Conservation (phyloP, 2,329 filamentous ascomycete genomes). For the Elsinoe necatrix region DNA sequence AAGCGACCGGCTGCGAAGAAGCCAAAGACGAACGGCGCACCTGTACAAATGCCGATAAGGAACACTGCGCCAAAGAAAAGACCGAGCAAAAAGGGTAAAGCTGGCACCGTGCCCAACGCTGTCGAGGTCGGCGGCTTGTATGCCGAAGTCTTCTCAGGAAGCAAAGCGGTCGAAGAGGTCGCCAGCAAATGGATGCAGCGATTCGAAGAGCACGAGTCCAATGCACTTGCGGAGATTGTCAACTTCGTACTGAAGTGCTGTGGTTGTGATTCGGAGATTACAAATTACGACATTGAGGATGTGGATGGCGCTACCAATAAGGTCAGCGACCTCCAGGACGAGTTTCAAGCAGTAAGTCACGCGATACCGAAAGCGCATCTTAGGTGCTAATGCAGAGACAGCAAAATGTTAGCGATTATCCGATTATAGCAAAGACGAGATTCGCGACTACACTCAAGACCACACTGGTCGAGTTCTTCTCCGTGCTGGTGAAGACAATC, state of each 20-base stretch:
- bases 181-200: constrained; percentile 49
- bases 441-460: constrained; percentile 69
- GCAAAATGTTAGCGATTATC: constrained; percentile 81
- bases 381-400: constrained; percentile 25
- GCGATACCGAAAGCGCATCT: constrained; percentile 14
- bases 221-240: constrained; percentile 50
- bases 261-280: constrained; percentile 72
- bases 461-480: constrained; percentile 69
- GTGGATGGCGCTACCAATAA: constrained; percentile 75
- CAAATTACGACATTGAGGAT: constrained; percentile 76
- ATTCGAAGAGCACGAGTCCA: constrained; percentile 48
- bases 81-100: constrained; percentile 43
- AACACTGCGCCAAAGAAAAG: constrained; percentile 39
- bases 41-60: constrained; percentile 46
- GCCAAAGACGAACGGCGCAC: constrained; percentile 47
- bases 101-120: constrained; percentile 44
- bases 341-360: constrained; percentile 64
- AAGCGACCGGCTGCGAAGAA: constrained; percentile 43
- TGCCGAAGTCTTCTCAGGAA: constrained; percentile 52
- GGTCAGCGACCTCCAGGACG: constrained; percentile 75
- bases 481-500: constrained; percentile 64
- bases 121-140: constrained; percentile 50
- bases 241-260: constrained; percentile 59
- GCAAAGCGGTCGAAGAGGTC: constrained; percentile 47
- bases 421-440: constrained; percentile 74